These are phyloP conservation scores for Phytophthora aleatoria DNA, from an alignment of 352 stramenopile species.

Conservation along the genomic window DNA sequence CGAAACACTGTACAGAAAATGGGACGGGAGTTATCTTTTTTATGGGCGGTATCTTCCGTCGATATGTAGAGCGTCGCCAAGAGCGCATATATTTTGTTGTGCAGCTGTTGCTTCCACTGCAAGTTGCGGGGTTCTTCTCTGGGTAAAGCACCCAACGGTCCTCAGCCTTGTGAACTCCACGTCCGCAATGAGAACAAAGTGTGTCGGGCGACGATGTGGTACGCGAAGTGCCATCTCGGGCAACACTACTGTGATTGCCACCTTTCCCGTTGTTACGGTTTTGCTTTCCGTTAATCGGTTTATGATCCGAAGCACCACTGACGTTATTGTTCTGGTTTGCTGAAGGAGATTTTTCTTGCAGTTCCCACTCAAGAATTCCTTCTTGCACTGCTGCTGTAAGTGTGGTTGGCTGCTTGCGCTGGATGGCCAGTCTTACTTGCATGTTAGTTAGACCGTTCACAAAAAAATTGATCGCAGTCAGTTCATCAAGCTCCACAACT, in stretches of 20 bases:
- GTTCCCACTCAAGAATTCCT: constrained; percentile 11
- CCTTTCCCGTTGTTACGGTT: constrained; percentile 1
- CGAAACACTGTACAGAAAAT: no score
- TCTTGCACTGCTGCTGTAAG: constrained; percentile 10
- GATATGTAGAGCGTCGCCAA: constrained; percentile 6
- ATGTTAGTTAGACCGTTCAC: constrained; percentile 1
- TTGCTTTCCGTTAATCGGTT: background rate
- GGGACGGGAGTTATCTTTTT: no score
- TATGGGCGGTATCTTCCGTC: no score
- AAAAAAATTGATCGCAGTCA: constrained; percentile 2
- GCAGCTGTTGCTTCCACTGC: constrained; percentile 7
- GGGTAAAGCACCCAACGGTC: constrained; percentile 10
- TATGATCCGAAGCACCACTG: background rate
- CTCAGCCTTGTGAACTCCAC: constrained; percentile 1
- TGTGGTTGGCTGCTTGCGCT: constrained; percentile 13
- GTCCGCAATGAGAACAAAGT: constrained; percentile 6
- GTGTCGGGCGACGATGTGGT: background rate
- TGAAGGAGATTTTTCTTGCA: constrained; percentile 9
- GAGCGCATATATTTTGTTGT: constrained; percentile 19
- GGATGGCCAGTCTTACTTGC: constrained; percentile 1
- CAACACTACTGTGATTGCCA: background rate
- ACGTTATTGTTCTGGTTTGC: background rate
- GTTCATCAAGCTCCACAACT: background rate
- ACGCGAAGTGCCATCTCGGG: background rate
- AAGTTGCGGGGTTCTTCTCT: background rate